Base-by-base conservation (phyloP, 83 land plant genomes). In the Picea abies region DNA sequence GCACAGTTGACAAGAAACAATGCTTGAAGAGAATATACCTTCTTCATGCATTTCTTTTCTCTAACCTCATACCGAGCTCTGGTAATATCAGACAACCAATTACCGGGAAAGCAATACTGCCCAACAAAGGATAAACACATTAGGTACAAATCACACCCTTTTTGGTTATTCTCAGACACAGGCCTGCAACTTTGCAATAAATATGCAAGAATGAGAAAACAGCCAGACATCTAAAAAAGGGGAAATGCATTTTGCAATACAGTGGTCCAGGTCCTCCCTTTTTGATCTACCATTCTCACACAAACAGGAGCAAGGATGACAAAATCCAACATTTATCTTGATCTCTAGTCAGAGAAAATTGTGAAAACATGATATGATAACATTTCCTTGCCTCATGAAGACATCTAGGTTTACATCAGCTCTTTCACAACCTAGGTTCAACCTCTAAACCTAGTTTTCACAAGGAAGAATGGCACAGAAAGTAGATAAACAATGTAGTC, bases 41-140 rank as follows among this genome's bases (percentile, higher is more conserved):
- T 92, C 89, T 94, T 94, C 26, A 83, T 83, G 69, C 94, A 82
- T 75, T 94, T 94, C 88, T 92, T 94, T 86, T 94, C 96, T 79
- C 90, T 79, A 22, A 92, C 95, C 84, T 92, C 96, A 63, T 94
- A 94, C 10, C 96, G 93, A 44, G 86, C 88, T 82, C 87, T 86
- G 19, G 89, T 83, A 82, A 94, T n/a, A 16, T 94, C 93, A 44
- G 87, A 87, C 5, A 94, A 83, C 96, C 96, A 94, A 87, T 83
- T 87, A 79, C 96, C 96, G 32, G 96, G 96, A 61, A 86, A 89
- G 69, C 88, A 87, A 85, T 90, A 88, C 96, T 92, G 95, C 83
- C 23, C 63, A 79, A 68, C 78, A 81, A 84, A 83, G 12, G 5
- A 77, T 39, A 14, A 39, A 83, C 41, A 60, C 22, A 41, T 49